A percentile compares a stretch with the other conserved stretches of the same genome.
Conservation (phyloP, 495 filamentous ascomycete genomes). For the Neohortaea acidophila region DNA sequence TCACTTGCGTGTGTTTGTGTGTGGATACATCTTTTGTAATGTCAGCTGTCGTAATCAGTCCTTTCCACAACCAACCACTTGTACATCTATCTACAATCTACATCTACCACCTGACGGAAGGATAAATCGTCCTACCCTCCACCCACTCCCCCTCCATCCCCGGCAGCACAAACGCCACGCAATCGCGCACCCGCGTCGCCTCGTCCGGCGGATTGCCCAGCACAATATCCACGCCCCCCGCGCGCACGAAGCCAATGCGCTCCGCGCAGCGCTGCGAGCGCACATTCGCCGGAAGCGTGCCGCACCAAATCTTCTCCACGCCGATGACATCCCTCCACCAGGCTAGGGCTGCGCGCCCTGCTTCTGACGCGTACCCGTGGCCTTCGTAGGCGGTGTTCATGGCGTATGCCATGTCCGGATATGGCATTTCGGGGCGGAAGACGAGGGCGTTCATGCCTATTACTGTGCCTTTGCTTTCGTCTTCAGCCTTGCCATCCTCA, state of each 20-base stretch:
- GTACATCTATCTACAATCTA: too few species aligned
- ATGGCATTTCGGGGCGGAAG: background rate
- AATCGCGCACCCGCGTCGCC: background rate
- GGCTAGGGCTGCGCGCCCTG: background rate
- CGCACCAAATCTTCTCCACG: background rate
- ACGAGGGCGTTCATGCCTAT: background rate
- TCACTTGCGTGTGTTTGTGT: too few species aligned
- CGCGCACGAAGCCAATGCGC: background rate
- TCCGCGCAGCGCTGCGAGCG: background rate
- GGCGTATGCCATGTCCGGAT: background rate
- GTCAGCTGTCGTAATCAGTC: too few species aligned
- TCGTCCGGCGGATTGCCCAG: background rate
- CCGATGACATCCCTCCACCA: background rate
- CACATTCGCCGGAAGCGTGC: background rate
- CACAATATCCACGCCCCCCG: background rate
- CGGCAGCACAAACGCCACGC: background rate
- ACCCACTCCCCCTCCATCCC: slow-evolving; percentile 1
- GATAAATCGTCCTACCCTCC: too few species aligned
- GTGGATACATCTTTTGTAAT: too few species aligned
- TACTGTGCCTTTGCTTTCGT: background rate
- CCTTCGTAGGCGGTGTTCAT: background rate
- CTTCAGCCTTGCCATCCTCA: too few species aligned
- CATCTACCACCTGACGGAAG: too few species aligned
- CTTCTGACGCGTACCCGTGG: background rate
- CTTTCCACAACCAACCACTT: too few species aligned